These are phyloP conservation scores for Neofusicoccum umdonicola DNA, from an alignment of 2,329 filamentous ascomycete genomes.

Conservation along the genomic window DNA sequence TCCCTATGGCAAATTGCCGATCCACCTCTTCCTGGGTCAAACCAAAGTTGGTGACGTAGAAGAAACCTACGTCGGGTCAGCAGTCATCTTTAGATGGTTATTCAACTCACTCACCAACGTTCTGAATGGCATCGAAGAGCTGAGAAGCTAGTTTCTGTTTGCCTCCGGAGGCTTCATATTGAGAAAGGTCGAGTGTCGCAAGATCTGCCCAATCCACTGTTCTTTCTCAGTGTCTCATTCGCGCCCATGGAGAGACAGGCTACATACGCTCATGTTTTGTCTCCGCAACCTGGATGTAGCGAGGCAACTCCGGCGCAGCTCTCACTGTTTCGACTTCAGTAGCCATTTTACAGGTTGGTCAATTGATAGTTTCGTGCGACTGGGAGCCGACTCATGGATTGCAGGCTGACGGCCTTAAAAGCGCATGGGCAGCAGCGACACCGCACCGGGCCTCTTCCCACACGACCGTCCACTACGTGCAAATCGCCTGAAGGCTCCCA, in stretches of 20 bases:
- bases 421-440: neutral
- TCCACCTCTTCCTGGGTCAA: conserved; percentile 59
- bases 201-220: conserved; percentile 26
- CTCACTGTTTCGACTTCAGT: neutral
- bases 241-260: neutral
- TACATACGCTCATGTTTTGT: conserved; percentile 2
- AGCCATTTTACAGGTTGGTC: neutral
- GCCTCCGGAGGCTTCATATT: conserved; percentile 21
- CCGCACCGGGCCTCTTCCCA: neutral
- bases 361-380: too few relatives aligned
- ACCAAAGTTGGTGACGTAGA: conserved; percentile 61
- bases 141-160: conserved; percentile 21
- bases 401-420: neutral
- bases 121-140: conserved; percentile 21
- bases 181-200: conserved; percentile 21
- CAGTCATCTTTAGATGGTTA: neutral
- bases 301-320: neutral
- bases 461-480: neutral
- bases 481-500: neutral
- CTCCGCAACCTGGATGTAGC: neutral
- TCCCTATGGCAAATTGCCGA: conserved; percentile 60
- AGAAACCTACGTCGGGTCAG: conserved; percentile 42
- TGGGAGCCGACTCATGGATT: neutral
- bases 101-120: neutral
- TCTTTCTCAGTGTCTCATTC: neutral